A percentile compares a stretch with the other conserved stretches of the same genome.
These are phyloP conservation scores for Grosmannia clavigera DNA, from an alignment of 2,329 filamentous ascomycete species.

Conservation along the genomic window DNA sequence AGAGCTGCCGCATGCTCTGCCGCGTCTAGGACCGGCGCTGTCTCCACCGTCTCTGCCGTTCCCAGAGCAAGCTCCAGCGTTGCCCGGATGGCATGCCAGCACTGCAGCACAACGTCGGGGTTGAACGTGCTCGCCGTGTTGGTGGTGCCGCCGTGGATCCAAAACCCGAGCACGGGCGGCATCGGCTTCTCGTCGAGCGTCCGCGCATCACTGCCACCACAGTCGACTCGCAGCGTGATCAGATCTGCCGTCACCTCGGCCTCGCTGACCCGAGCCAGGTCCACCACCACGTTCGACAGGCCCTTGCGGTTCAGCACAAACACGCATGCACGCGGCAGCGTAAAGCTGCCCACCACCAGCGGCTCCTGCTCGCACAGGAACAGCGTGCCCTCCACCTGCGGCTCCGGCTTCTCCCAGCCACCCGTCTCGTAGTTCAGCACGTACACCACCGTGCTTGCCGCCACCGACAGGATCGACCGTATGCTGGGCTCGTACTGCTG, in stretches of 20 bases:
- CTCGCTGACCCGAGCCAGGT: conserved; percentile 46
- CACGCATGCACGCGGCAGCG: conserved; percentile 38
- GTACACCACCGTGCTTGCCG: conserved; percentile 80
- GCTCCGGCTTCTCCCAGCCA: conserved; percentile 70
- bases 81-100: conserved; percentile 23
- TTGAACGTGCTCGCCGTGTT: conserved; percentile 9
- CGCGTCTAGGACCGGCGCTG: conserved; percentile 5
- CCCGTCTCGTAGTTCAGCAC: conserved; percentile 53
- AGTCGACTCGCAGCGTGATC: conserved; percentile 10
- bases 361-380: conserved; percentile 65
- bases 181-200: background rate
- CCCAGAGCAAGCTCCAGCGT: conserved; percentile 7
- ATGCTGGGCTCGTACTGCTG: conserved; percentile 69
- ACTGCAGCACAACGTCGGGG: conserved; percentile 24
- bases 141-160: conserved; percentile 30
- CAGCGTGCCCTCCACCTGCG: conserved; percentile 63
- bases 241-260: conserved; percentile 51
- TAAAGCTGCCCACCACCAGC: conserved; percentile 23
- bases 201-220: background rate
- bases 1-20: background rate
- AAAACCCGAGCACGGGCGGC: conserved; percentile 36
- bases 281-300: conserved; percentile 57
- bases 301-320: conserved; percentile 64
- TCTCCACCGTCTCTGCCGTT: conserved; percentile 1
- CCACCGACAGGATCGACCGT: conserved; percentile 61